Base-by-base conservation (phyloP, 176 grass and related monocot species). In the Rhynchospora pubera region DNA sequence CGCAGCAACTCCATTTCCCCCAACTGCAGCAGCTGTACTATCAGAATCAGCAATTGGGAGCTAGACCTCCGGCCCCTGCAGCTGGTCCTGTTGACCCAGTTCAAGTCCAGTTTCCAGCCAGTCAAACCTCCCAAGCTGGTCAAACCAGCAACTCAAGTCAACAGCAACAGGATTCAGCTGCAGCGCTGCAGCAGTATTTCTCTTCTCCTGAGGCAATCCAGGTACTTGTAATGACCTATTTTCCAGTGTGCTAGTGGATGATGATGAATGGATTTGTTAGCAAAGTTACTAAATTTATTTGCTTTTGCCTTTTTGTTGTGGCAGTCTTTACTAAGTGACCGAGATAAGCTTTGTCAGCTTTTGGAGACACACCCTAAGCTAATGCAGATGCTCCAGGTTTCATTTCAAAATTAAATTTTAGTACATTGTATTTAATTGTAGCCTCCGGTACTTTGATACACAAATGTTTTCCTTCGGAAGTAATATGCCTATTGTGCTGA, bases 331-430 rank as follows among this genome's bases (percentile, higher is more conserved):
- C 79, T 98, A 55, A 89, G 89, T 80, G 95, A 98, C 22, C 90
- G 95, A 43, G 89, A 94, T 77, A 98, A 91, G 82, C 95, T 98
- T 75, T 94, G 92, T 68, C 82, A 94, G 61, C 92, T 98, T 85
- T 61, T 98, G 82, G 95, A 98, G 79, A 84, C 86, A 3, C 93
- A 98, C 65, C 95, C 95, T 24, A 98, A 94, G 85, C 86, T 98
- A 76, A 98, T 98, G 95, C 89, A 98, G 82, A 98, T 97, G 94
- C 94, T 97, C 78, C 94, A 97, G 94, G 94, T 97, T 87, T 83
- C 67, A 68, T 88, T 14, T 57, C 30, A 52, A 50, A 43, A 73
- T 19, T 83, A 48, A 83, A 48, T 75, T 79, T 51, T 12, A 62
- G 15, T 57, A 3, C 24, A 68, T 6, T 16, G 16, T 39, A 23